These are phyloP conservation scores for Lachnellula hyalina DNA, from an alignment of 2,329 filamentous ascomycete genomes.

Conservation along the genomic window DNA sequence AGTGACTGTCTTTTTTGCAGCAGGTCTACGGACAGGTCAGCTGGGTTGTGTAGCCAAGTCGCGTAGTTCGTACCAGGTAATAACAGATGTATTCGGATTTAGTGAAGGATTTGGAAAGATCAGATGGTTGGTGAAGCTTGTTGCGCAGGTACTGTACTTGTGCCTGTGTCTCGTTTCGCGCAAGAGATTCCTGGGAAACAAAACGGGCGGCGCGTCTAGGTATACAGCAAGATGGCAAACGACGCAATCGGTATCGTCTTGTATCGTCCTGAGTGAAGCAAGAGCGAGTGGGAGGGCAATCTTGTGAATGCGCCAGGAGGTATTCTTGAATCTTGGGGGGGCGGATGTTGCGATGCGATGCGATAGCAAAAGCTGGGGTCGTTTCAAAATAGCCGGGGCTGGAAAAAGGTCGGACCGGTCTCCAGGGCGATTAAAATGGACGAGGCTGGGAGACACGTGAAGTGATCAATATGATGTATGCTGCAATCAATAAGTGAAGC, in stretches of 20 bases:
- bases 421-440: no score
- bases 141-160: not conserved
- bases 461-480: no score
- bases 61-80: not conserved
- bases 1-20: not conserved
- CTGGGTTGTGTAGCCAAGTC: not conserved
- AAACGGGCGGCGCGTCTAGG: not conserved
- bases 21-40: not conserved
- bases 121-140: not conserved
- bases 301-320: no score
- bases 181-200: not conserved
- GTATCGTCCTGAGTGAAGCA: not conserved
- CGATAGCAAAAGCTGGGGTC: not conserved
- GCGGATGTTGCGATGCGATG: no score
- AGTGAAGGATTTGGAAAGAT: not conserved
- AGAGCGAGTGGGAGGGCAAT: no score
- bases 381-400: not conserved
- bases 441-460: no score
- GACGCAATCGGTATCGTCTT: not conserved
- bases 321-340: no score
- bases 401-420: not conserved
- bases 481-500: no score
- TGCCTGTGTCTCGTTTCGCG: not conserved
- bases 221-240: not conserved
- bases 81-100: not conserved